A percentile compares a stretch with the other conserved stretches of the same genome.
phyloP scores from a whole-genome alignment of 116 monocot genomes.

The Phalaenopsis hybrid region DNA sequence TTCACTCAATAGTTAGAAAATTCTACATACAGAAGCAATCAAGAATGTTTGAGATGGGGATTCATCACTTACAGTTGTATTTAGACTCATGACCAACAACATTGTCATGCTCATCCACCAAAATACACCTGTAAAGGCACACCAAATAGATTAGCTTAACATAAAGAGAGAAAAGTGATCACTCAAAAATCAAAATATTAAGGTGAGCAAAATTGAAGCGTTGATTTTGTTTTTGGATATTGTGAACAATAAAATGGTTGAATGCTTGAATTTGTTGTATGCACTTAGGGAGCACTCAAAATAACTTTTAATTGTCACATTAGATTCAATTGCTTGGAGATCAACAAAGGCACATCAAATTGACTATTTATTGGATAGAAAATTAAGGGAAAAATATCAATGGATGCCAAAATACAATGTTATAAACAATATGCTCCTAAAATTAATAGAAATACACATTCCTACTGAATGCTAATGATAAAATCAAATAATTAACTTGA shows the following conservation, averaged over 20 bases:
- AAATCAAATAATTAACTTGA: neutral
- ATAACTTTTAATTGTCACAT: no score
- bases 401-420: no score
- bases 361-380: no score
- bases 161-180: neutral
- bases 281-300: no score
- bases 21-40: neutral
- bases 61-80: constrained; percentile 49
- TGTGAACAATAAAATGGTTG: neutral
- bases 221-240: neutral
- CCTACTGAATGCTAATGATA: no score
- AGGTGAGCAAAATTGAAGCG: neutral
- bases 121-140: constrained; percentile 40
- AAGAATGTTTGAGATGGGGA: neutral
- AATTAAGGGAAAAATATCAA: no score
- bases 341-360: no score
- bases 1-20: neutral
- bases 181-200: neutral
- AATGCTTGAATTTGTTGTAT: no score
- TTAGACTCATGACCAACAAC: constrained; percentile 60
- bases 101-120: constrained; percentile 57
- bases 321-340: no score
- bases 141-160: neutral
- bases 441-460: no score
- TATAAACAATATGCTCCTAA: no score